A percentile compares a stretch with the other conserved stretches of the same genome.
Evolutionary conservation across 192 early-diverging fungal genomes (phyloP).

Genomic region (Thamnidium elegans): DNA sequence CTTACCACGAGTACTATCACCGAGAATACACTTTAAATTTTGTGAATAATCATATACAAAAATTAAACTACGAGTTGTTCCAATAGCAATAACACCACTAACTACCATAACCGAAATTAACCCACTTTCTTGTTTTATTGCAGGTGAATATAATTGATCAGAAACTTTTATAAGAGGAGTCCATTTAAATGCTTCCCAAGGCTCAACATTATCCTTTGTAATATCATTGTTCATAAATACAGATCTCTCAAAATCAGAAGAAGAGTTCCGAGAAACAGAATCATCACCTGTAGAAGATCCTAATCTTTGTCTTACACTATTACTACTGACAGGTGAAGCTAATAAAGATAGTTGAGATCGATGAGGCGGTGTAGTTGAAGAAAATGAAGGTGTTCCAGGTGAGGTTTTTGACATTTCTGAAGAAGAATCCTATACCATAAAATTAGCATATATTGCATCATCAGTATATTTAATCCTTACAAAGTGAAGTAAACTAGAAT

Average conservation of each 20-base stretch:
- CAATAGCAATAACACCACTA: slow-evolving; percentile 54
- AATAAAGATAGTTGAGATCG: slow-evolving; percentile 6
- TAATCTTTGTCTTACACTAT: background rate
- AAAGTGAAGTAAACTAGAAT: slow-evolving; percentile 41
- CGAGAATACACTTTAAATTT: slow-evolving; percentile 43
- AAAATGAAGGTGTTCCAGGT: slow-evolving; percentile 7
- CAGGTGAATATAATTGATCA: slow-evolving; percentile 52
- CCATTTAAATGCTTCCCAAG: slow-evolving; percentile 60
- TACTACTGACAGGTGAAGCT: background rate
- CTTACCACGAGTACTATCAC: slow-evolving; percentile 33
- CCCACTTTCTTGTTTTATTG: slow-evolving; percentile 38
- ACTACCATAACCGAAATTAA: slow-evolving; percentile 42
- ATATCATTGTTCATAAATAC: slow-evolving; percentile 12
- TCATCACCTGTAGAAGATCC: slow-evolving; percentile 21
- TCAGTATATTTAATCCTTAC: slow-evolving; percentile 30
- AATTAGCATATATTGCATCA: slow-evolving; percentile 10
- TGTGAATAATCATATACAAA: slow-evolving; percentile 55
- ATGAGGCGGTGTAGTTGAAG: slow-evolving; percentile 1
- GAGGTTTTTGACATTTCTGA: slow-evolving; percentile 33
- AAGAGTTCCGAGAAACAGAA: slow-evolving; percentile 11
- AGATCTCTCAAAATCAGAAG: background rate
- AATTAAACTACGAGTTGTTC: slow-evolving; percentile 54
- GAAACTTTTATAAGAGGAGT: slow-evolving; percentile 53
- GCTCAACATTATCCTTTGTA: slow-evolving; percentile 31
- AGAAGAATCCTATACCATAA: slow-evolving; percentile 23